Percentiles rank a stretch among this genome's conserved stretches.
These are phyloP conservation scores for Aspergillus neotritici DNA, from an alignment of 2,329 filamentous ascomycete genomes.

Conservation along the genomic window DNA sequence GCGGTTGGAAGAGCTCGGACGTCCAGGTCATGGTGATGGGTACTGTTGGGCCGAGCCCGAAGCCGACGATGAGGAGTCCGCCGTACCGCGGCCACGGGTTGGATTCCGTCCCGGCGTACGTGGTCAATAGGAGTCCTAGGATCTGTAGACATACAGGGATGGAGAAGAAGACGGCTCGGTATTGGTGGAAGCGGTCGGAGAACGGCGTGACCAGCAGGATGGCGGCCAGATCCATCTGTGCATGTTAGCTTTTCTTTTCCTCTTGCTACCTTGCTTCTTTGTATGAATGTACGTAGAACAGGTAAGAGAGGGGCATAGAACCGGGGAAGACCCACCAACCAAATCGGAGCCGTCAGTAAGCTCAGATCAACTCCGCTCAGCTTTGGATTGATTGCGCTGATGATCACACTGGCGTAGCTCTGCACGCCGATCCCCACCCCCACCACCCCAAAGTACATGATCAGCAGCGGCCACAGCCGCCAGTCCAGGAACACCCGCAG, in stretches of 20 bases:
- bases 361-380: slow-evolving; percentile 71
- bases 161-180: slow-evolving; percentile 76
- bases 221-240: slow-evolving; percentile 75
- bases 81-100: slow-evolving; percentile 80
- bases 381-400: slow-evolving; percentile 66
- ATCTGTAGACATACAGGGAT: slow-evolving; percentile 73
- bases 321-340: slow-evolving; percentile 60
- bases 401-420: slow-evolving; percentile 82
- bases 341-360: slow-evolving; percentile 82
- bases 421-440: slow-evolving; percentile 88
- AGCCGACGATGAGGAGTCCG: slow-evolving; percentile 82
- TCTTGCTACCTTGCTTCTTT: not conserved
- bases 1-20: slow-evolving; percentile 79
- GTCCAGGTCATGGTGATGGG: slow-evolving; percentile 95
- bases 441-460: slow-evolving; percentile 95
- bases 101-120: slow-evolving; percentile 57
- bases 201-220: slow-evolving; percentile 81
- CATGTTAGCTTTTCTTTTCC: not conserved
- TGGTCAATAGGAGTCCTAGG: slow-evolving; percentile 69
- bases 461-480: slow-evolving; percentile 75
- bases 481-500: slow-evolving; percentile 70
- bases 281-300: not conserved
- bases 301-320: too few relatives aligned
- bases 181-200: slow-evolving; percentile 77
- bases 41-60: slow-evolving; percentile 83